Conservation (phyloP, 495 filamentous ascomycete species). For the Cairneyella variabilis region DNA sequence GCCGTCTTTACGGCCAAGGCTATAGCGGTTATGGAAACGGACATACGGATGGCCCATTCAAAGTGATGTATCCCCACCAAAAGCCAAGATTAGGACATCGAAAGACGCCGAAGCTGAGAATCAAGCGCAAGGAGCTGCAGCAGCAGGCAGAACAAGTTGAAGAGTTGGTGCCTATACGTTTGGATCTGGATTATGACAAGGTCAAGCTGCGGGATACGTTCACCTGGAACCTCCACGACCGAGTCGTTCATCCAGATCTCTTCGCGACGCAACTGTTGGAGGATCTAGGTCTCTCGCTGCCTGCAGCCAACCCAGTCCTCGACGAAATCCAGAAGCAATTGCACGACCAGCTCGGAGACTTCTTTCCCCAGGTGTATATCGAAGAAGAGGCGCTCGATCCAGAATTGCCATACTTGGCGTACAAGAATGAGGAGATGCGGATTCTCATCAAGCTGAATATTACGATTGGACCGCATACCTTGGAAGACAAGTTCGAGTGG, state of each 20-base stretch:
- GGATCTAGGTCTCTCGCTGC: conserved; percentile 71
- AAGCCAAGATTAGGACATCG: conserved; percentile 71
- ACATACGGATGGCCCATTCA: conserved; percentile 58
- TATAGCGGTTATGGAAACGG: conserved; percentile 90
- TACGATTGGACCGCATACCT: conserved; percentile 90
- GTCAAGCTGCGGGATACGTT: conserved; percentile 96
- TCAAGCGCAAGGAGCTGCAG: conserved; percentile 72
- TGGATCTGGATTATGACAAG: conserved; percentile 95
- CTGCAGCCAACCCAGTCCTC: conserved; percentile 64
- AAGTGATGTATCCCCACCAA: conserved; percentile 69
- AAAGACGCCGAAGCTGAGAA: conserved; percentile 63
- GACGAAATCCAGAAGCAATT: conserved; percentile 78
- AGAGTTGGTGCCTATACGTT: conserved; percentile 81
- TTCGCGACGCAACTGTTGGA: conserved; percentile 90
- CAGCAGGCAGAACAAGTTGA: conserved; percentile 86
- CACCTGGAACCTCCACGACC: conserved; percentile 96
- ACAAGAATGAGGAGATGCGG: conserved; percentile 98
- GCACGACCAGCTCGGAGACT: conserved; percentile 87
- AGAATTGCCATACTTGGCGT: conserved; percentile 83
- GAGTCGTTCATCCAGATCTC: conserved; percentile 68
- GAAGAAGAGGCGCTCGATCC: conserved; percentile 90
- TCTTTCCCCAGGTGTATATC: conserved; percentile 83
- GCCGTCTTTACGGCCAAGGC: conserved; percentile 62
- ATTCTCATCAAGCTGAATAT: conserved; percentile 94
- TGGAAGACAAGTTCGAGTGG: conserved; percentile 98